Evolutionary conservation across 768 basidiomycete species (phyloP), one percentile per base, ranked within the genome.

Genomic region (Tulasnella sp.): DNA sequence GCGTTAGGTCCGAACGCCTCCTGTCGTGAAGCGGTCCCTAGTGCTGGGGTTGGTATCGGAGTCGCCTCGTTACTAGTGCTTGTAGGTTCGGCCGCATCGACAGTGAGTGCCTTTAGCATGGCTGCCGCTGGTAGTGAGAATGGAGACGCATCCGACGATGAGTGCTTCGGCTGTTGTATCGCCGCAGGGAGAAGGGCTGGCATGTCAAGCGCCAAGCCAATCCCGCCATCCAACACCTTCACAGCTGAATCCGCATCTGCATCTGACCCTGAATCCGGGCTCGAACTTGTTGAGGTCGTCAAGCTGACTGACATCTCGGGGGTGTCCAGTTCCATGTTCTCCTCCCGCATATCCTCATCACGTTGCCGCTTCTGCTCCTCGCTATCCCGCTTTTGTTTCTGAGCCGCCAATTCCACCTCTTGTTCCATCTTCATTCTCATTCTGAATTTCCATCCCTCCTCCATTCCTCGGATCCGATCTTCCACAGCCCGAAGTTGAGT

Each of bases 401-500:
- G 34, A 38, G 34, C 34, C 34, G 34, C 34, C 34, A 26, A 48
- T 45, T 48, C 45, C n/a, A 13, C 30, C 24, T 50, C 53, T 38
- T 38, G 34, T 38, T 38, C 34, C 34, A 38, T 38, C 34, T 38
- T 38, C 34, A 38, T 15, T 15, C 34, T 38, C 5, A 15, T 38
- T 15, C 34, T 38, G 34, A 38, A 15, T 15, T 38, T 72, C 87
- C 88, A 91, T 69, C 79, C 73, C 52, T 73, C 73, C 63, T 90
- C 88, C 67, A 91, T 70, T 70, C 75, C 75, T 29, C 70, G 71
- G 9, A 92, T 67, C 65, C 89, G 86, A 61, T 89, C 87, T 68
- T 91, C 86, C 7, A 84, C 86, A 2, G 81, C 82, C 52, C 81
- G 77, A 38, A 90, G 70, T 66, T 87, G 84, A 34, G 79, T 75